phyloP scores from a whole-genome alignment of 2,329 filamentous ascomycete genomes.

The Fusarium napiforme region DNA sequence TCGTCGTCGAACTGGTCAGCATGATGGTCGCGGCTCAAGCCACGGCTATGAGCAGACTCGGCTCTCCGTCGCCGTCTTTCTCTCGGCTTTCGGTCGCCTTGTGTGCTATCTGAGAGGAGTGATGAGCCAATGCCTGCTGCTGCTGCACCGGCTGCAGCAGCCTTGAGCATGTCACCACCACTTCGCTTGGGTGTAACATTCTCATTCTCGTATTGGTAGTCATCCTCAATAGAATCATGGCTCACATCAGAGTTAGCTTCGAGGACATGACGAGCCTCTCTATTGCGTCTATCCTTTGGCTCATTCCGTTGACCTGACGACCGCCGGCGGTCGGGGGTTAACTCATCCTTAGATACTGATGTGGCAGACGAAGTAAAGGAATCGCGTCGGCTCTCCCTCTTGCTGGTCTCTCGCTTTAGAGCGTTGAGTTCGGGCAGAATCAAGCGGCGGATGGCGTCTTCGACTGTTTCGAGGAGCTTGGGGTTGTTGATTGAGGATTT shows the following conservation, averaged over 20 bases:
- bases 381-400: conserved; percentile 75
- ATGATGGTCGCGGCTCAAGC: conserved; percentile 57
- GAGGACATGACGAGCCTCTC: conserved; percentile 66
- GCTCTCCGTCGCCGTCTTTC: conserved; percentile 63
- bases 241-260: conserved; percentile 62
- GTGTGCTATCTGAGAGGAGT: conserved; percentile 53
- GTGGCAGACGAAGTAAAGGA: conserved; percentile 70
- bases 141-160: conserved; percentile 59
- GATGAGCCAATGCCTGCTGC: conserved; percentile 52
- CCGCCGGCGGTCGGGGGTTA: conserved; percentile 69
- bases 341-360: conserved; percentile 64
- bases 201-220: conserved; percentile 52
- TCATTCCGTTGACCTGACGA: conserved; percentile 67
- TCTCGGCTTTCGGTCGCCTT: conserved; percentile 63
- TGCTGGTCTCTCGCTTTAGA: conserved; percentile 89
- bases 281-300: conserved; percentile 58
- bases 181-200: conserved; percentile 58
- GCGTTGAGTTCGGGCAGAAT: conserved; percentile 93
- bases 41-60: conserved; percentile 59
- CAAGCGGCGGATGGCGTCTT: conserved; percentile 89
- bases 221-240: conserved; percentile 58
- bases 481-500: conserved; percentile 91
- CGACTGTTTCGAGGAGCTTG: conserved; percentile 88
- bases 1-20: conserved; percentile 64
- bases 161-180: conserved; percentile 56